Percentiles rank a stretch among this genome's conserved stretches.
Evolutionary conservation across 2,329 filamentous ascomycete species (phyloP).

Genomic region (Ceratocystis huliohia): DNA sequence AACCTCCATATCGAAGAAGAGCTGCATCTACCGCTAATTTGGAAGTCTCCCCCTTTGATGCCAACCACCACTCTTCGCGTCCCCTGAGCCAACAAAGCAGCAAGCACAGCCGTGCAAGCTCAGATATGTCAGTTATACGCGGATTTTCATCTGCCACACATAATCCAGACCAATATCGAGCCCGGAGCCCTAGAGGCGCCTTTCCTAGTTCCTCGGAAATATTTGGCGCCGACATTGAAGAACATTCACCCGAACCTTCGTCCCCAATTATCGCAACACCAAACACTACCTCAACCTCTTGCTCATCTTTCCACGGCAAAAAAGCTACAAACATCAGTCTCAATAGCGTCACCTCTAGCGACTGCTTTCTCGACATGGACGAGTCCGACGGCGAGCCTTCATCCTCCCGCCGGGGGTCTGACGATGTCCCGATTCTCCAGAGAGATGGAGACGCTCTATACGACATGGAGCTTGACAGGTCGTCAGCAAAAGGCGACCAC

Average conservation of each 20-base stretch:
- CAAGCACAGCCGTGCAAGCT: constrained; percentile 58
- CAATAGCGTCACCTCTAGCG: constrained; percentile 33
- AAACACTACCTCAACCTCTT: constrained; percentile 12
- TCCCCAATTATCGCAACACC: neutral
- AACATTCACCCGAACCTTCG: constrained; percentile 5
- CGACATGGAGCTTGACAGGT: constrained; percentile 32
- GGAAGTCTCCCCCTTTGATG: constrained; percentile 38
- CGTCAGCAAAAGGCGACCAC: constrained; percentile 30
- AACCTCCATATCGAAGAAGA: constrained; percentile 36
- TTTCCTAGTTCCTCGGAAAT: constrained; percentile 27
- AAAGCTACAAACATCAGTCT: constrained; percentile 40
- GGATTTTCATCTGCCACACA: constrained; percentile 39
- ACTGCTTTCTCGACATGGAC: constrained; percentile 53
- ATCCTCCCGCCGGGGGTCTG: constrained; percentile 39
- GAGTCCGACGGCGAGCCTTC: constrained; percentile 56
- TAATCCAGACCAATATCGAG: constrained; percentile 30
- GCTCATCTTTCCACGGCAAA: constrained; percentile 17
- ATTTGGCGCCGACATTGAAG: constrained; percentile 29
- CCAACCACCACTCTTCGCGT: constrained; percentile 32
- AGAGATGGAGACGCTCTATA: constrained; percentile 51
- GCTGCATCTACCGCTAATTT: constrained; percentile 51
- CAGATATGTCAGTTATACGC: constrained; percentile 51
- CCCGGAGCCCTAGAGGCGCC: constrained; percentile 36
- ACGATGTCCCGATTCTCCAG: constrained; percentile 54
- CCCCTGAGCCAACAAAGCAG: constrained; percentile 45